Conservation (phyloP, 768 basidiomycete genomes). For the Hericium erinaceus region DNA sequence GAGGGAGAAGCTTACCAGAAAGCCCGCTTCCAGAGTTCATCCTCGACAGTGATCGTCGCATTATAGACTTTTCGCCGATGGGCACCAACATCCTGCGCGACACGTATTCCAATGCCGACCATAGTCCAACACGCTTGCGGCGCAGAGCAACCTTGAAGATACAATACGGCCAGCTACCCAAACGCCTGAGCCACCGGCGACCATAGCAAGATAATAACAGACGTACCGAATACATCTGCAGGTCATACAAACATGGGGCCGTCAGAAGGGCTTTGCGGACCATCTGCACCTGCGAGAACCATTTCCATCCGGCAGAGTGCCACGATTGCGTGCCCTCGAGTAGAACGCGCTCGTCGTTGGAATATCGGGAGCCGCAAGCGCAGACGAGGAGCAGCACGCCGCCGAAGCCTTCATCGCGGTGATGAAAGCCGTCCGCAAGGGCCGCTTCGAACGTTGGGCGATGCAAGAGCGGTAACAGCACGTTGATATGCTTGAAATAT, state of each 20-base stretch:
- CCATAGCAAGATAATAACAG: conserved; percentile 18
- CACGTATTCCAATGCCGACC: conserved; percentile 54
- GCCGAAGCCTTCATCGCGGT: conserved; percentile 33
- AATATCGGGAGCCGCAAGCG: conserved; percentile 39
- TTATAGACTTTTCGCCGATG: conserved; percentile 44
- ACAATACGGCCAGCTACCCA: conserved; percentile 26
- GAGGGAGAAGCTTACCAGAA: conserved; percentile 36
- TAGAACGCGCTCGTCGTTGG: conserved; percentile 42
- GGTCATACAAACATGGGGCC: conserved; percentile 52
- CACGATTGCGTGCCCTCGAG: conserved; percentile 17
- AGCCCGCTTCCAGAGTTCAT: conserved; percentile 68
- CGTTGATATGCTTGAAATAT: conserved; percentile 36
- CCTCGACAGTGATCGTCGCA: conserved; percentile 36
- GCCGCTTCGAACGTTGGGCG: conserved; percentile 33
- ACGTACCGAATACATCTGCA: conserved; percentile 57
- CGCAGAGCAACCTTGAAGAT: conserved; percentile 35
- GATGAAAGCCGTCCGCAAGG: conserved; percentile 29
- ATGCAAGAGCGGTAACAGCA: conserved; percentile 38
- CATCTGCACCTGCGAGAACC: conserved; percentile 51
- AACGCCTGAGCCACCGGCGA: conserved; percentile 15
- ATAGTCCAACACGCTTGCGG: conserved; percentile 49
- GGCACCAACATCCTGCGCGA: conserved; percentile 68
- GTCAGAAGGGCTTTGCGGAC: conserved; percentile 49
- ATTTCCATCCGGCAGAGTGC: conserved; percentile 37
- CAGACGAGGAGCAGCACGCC: conserved; percentile 39